Conservation (phyloP, 805 yeast species). For the Wickerhamomyces ciferrii region DNA sequence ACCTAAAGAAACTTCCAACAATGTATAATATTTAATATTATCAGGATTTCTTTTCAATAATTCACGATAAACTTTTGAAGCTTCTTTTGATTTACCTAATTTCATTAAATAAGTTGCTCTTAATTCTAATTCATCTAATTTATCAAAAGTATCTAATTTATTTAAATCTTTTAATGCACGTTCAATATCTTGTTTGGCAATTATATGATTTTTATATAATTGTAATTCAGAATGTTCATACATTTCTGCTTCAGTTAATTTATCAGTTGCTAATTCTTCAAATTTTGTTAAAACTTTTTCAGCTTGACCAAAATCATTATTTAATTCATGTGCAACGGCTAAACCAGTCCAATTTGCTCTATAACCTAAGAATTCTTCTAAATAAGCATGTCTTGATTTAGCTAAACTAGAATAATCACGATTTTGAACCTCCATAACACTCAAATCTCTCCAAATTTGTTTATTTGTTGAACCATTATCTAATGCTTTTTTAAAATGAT, state of each 20-base stretch:
- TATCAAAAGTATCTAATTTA: constrained; percentile 50
- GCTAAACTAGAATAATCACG: constrained; percentile 65
- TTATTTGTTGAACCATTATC: constrained; percentile 75
- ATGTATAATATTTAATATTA: constrained; percentile 54
- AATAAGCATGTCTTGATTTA: constrained; percentile 58
- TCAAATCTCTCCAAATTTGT: constrained; percentile 77
- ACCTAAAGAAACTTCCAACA: constrained; percentile 62
- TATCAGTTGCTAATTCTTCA: constrained; percentile 69
- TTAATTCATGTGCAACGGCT: constrained; percentile 81
- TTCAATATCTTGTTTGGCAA: constrained; percentile 46
- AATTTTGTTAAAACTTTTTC: constrained; percentile 68
- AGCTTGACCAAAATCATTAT: constrained; percentile 62
- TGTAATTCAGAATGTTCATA: constrained; percentile 80
- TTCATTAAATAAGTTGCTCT: constrained; percentile 59
- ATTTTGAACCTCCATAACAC: constrained; percentile 72
- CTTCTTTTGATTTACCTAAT: constrained; percentile 54
- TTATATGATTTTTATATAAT: constrained; percentile 64
- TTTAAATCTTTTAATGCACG: constrained; percentile 55
- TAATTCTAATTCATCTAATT: constrained; percentile 55
- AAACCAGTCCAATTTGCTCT: constrained; percentile 88
- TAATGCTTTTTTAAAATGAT: constrained; percentile 69
- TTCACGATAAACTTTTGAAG: constrained; percentile 61
- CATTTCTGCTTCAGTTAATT: constrained; percentile 58
- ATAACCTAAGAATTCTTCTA: constrained; percentile 73
- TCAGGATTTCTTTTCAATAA: constrained; percentile 86